A percentile compares a stretch with the other conserved stretches of the same genome.
These are phyloP conservation scores for Cladosporium sp. DNA, from an alignment of 2,329 filamentous ascomycete species.

Conservation along the genomic window DNA sequence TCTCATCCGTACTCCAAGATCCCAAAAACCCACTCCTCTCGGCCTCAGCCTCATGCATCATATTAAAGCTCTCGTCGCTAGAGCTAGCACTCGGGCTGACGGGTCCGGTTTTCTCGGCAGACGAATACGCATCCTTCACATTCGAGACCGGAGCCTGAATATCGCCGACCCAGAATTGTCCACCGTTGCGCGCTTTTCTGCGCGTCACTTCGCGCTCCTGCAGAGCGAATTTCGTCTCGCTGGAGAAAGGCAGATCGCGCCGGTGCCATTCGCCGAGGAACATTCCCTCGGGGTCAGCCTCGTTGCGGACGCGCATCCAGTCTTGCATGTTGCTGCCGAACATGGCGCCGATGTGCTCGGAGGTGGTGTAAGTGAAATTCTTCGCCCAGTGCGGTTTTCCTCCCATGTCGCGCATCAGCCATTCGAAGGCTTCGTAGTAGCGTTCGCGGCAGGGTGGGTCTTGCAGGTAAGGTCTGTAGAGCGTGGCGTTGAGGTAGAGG, in stretches of 20 bases:
- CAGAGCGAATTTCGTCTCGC: conserved; percentile 31
- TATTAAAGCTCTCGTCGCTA: conserved; percentile 40
- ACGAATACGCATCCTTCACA: conserved; percentile 3
- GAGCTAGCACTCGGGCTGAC: conserved; percentile 24
- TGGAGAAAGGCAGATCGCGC: conserved; percentile 53
- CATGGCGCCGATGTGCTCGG: conserved; percentile 58
- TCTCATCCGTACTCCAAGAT: conserved; percentile 18
- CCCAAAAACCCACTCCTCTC: conserved; percentile 30
- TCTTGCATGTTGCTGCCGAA: conserved; percentile 64
- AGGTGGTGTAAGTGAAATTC: conserved; percentile 65
- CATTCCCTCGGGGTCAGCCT: conserved; percentile 74
- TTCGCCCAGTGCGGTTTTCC: conserved; percentile 89
- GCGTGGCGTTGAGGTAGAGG: conserved; percentile 82
- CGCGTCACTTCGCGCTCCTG: conserved; percentile 40
- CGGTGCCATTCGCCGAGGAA: conserved; percentile 90
- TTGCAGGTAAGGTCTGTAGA: conserved; percentile 74
- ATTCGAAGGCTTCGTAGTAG: conserved; percentile 89
- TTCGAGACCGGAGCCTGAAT: background rate
- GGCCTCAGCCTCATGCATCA: conserved; percentile 42
- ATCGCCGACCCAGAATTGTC: conserved; percentile 36
- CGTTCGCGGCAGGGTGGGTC: conserved; percentile 71
- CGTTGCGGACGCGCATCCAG: conserved; percentile 64
- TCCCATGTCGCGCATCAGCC: conserved; percentile 79
- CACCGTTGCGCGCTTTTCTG: conserved; percentile 37
- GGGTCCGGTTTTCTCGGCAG: background rate